Evolutionary conservation across 768 basidiomycete species (phyloP).

Genomic region (Boletellus sp.): DNA sequence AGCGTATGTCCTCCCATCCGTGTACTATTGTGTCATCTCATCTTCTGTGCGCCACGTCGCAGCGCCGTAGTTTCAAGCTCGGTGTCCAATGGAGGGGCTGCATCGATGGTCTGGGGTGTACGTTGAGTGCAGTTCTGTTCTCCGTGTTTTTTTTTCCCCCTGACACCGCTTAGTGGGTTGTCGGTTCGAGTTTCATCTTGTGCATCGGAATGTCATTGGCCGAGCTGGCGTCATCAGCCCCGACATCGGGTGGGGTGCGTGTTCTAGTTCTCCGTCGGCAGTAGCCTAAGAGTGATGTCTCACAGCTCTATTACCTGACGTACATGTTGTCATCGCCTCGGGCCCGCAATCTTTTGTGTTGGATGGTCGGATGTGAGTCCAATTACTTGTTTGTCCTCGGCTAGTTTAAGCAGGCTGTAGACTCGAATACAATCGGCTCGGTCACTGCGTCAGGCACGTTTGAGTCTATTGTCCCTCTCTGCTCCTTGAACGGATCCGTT

Average conservation of each 20-base stretch:
- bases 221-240: slow-evolving; percentile 37
- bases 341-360: slow-evolving; percentile 55
- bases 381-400: neutral
- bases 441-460: slow-evolving; percentile 35
- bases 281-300: neutral
- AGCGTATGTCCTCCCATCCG: slow-evolving; percentile 37
- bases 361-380: slow-evolving; percentile 61
- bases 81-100: slow-evolving; percentile 45
- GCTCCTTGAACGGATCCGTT: slow-evolving; percentile 1
- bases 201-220: slow-evolving; percentile 37
- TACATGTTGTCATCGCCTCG: slow-evolving; percentile 50
- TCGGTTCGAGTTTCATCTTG: slow-evolving; percentile 34
- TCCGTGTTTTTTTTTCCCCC: neutral
- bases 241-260: slow-evolving; percentile 37
- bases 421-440: slow-evolving; percentile 49
- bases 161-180: slow-evolving; percentile 27
- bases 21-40: neutral
- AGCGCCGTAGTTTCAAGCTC: slow-evolving; percentile 43
- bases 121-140: neutral
- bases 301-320: slow-evolving; percentile 62
- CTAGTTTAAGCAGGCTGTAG: slow-evolving; percentile 16
- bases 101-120: slow-evolving; percentile 42
- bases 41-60: neutral
- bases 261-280: neutral
- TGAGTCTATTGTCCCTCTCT: neutral